Base-by-base conservation (phyloP, 2,329 filamentous ascomycete genomes). In the Leptographium radiaticola region DNA sequence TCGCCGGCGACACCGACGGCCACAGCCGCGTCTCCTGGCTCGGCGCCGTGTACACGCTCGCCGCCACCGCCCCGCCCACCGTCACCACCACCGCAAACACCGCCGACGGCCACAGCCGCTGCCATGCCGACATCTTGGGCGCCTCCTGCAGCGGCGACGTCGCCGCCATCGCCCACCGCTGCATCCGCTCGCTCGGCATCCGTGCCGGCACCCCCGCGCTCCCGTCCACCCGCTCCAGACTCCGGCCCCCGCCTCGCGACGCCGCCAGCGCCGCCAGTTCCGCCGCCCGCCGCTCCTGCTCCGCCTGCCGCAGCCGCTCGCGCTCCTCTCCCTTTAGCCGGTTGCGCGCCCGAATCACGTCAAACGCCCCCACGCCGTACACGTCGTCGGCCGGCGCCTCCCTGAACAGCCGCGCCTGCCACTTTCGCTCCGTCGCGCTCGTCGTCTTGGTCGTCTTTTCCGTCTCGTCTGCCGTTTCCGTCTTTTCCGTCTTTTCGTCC, bases 291-390 rank as follows among this genome's bases (percentile, higher is more conserved):
- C 53, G 54, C 33, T 64, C 65, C 39, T 73, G 68, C 16, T 70
- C 57, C 12, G 56, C 60, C 54, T 58, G 54, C 31, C 57, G 58
- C 52, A 47, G 54, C 51, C 52, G 54, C 44, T 66, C 65, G 46
- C 72, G 67, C n/a, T 69, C 74, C 61, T 76, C 71, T 46, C 68
- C 68, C 60, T 68, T 74, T 18, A 75, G 74, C 34, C 72, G 66
- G 57, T 80, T 80, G 48, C 67, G 63, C 42, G 75, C 75, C 47
- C 80, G 75, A 44, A 84, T 77, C 58, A 67, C 67, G 61, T 84
- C 80, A 55, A 84, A 69, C 33, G 67, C 70, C 62, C 79, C 76
- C 52, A 70, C 68, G 16, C 80, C 80, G 62, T 84, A 84, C 2
- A 80, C 68, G n/a, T 75, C 72, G 56, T 75, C 71, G 51, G 55